Conservation (phyloP, 495 filamentous ascomycete species). For the Podospora australis region DNA sequence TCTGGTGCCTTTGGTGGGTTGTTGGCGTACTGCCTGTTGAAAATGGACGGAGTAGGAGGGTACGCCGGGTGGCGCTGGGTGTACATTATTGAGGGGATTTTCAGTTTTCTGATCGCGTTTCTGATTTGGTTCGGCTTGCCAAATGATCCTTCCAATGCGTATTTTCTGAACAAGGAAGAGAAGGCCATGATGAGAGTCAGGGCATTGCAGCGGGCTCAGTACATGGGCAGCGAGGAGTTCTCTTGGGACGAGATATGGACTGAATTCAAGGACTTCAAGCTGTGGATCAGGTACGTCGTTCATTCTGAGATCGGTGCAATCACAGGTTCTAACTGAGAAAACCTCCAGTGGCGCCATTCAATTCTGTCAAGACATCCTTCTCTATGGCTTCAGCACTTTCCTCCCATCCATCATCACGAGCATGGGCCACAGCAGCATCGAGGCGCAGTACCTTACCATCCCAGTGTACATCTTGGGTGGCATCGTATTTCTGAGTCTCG, state of each 20-base stretch:
- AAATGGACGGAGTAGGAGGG: constrained; percentile 62
- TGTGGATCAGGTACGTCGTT: constrained; percentile 24
- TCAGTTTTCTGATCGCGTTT: constrained; percentile 58
- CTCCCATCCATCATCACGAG: constrained; percentile 49
- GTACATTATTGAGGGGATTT: constrained; percentile 64
- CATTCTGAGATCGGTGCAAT: no score
- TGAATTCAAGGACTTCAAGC: constrained; percentile 31
- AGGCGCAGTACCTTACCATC: constrained; percentile 37
- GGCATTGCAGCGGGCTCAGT: constrained; percentile 24
- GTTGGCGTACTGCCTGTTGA: constrained; percentile 59
- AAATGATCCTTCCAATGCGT: constrained; percentile 42
- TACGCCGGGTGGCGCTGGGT: constrained; percentile 72
- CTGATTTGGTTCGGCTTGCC: constrained; percentile 55
- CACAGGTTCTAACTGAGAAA: background rate
- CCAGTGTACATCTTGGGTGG: constrained; percentile 34
- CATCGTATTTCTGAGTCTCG: constrained; percentile 37
- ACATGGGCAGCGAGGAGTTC: constrained; percentile 44
- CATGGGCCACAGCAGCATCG: constrained; percentile 45
- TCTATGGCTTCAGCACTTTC: constrained; percentile 57
- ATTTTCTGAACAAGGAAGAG: constrained; percentile 47
- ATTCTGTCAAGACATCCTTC: constrained; percentile 46
- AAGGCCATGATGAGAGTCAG: constrained; percentile 46
- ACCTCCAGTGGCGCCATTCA: constrained; percentile 36
- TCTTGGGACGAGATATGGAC: constrained; percentile 45
- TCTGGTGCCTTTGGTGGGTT: constrained; percentile 76